Conservation (phyloP, 164 flowering plant genomes). For the Litsea cubeba region DNA sequence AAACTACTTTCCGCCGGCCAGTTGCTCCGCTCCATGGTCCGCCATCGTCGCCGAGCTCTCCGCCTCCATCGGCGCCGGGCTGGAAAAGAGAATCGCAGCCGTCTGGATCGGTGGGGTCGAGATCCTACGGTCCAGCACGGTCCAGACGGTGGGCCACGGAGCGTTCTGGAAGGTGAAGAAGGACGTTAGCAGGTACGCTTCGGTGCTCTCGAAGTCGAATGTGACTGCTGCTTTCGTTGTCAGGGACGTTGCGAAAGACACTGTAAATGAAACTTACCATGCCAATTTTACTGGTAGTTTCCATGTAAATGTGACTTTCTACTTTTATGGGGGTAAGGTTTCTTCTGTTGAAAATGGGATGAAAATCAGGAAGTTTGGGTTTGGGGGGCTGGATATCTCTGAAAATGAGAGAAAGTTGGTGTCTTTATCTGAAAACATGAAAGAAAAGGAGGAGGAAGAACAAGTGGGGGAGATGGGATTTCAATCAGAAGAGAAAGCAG, state of each 20-base stretch:
- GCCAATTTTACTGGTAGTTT: too few species aligned
- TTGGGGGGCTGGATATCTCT: not conserved
- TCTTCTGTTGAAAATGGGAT: not conserved
- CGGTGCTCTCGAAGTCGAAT: slow-evolving; percentile 33
- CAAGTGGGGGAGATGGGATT: too few species aligned
- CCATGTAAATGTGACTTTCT: slow-evolving; percentile 25
- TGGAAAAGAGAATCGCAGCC: slow-evolving; percentile 73
- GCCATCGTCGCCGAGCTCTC: slow-evolving; percentile 41
- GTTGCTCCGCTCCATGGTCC: slow-evolving; percentile 55
- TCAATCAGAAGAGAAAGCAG: too few species aligned
- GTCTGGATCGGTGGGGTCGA: slow-evolving; percentile 80
- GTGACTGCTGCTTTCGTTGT: slow-evolving; percentile 60
- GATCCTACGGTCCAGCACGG: slow-evolving; percentile 84
- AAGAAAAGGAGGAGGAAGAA: too few species aligned
- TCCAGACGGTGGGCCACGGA: slow-evolving; percentile 61
- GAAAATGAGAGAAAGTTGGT: too few species aligned
- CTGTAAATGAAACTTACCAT: slow-evolving; percentile 48
- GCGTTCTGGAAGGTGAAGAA: slow-evolving; percentile 69
- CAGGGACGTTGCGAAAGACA: slow-evolving; percentile 63
- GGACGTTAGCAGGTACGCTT: slow-evolving; percentile 67
- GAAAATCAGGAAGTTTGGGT: not conserved
- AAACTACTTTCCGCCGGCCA: slow-evolving; percentile 53
- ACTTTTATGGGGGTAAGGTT: slow-evolving; percentile 28
- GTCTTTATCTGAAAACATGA: too few species aligned
- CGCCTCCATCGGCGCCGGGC: slow-evolving; percentile 45